phyloP scores from a whole-genome alignment of 768 basidiomycete genomes.

The Nidularia pulvinata region DNA sequence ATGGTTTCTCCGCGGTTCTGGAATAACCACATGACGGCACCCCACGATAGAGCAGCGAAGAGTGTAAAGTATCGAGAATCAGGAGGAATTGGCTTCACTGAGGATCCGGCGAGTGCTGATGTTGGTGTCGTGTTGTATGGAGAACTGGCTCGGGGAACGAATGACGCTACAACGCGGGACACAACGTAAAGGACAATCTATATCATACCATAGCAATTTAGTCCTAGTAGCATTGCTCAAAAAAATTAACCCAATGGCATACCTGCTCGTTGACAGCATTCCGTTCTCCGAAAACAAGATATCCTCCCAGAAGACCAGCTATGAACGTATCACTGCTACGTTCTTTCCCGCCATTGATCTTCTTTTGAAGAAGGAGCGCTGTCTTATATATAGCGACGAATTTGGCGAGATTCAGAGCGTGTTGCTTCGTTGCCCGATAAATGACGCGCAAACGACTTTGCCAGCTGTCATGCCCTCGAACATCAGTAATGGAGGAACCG shows the following conservation, averaged over 20 bases:
- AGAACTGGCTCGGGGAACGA: constrained; percentile 76
- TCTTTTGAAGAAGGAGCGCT: constrained; percentile 80
- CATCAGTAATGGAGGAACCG: constrained; percentile 2
- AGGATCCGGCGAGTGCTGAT: constrained; percentile 34
- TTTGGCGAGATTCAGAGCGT: constrained; percentile 90
- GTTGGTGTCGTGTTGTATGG: constrained; percentile 48
- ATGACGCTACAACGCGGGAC: constrained; percentile 88
- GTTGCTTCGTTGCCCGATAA: constrained; percentile 84
- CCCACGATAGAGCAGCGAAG: constrained; percentile 92
- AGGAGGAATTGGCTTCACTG: constrained; percentile 76
- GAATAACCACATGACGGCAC: constrained; percentile 97
- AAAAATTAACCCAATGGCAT: neutral
- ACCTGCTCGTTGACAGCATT: constrained; percentile 91
- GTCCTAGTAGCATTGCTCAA: neutral
- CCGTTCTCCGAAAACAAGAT: constrained; percentile 83
- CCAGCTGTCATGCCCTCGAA: constrained; percentile 51
- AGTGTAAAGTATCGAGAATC: constrained; percentile 82
- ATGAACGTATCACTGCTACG: constrained; percentile 85
- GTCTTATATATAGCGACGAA: constrained; percentile 96
- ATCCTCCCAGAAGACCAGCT: constrained; percentile 92
- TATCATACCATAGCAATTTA: neutral
- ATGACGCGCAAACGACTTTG: constrained; percentile 64
- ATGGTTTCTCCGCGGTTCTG: constrained; percentile 85
- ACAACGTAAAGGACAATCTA: constrained; percentile 97
- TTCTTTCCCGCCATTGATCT: constrained; percentile 79